These are phyloP conservation scores for Venturia aucupariae DNA, from an alignment of 2,329 filamentous ascomycete species.

Conservation along the genomic window DNA sequence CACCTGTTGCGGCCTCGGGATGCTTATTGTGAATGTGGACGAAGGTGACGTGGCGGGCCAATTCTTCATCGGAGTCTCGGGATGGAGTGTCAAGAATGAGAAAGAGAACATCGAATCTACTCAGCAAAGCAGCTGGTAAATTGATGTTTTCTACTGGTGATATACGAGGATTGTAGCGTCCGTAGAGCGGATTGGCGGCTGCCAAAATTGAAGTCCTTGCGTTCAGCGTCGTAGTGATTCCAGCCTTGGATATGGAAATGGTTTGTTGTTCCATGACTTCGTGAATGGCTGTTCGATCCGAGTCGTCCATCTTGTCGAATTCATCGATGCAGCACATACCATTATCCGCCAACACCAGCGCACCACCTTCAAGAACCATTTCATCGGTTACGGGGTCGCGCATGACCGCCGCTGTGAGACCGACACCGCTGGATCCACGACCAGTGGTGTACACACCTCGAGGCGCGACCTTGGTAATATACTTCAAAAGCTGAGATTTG, in stretches of 20 bases:
- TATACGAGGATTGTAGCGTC: conserved; percentile 93
- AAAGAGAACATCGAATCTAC: conserved; percentile 95
- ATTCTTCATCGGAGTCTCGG: conserved; percentile 81
- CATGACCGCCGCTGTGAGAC: conserved; percentile 76
- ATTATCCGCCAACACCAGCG: conserved; percentile 70
- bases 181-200: conserved; percentile 93
- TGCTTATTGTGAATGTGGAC: conserved; percentile 97
- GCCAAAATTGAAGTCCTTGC: conserved; percentile 92
- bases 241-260: conserved; percentile 80
- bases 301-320: conserved; percentile 85
- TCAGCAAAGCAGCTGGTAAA: conserved; percentile 89
- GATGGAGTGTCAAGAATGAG: conserved; percentile 90
- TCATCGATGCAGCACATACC: conserved; percentile 82
- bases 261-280: conserved; percentile 87
- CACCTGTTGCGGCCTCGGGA: conserved; percentile 33
- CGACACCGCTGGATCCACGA: conserved; percentile 71
- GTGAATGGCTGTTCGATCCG: conserved; percentile 72
- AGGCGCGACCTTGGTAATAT: conserved; percentile 95
- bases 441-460: conserved; percentile 80
- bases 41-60: conserved; percentile 89
- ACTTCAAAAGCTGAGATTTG: conserved; percentile 96
- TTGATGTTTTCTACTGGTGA: conserved; percentile 99
- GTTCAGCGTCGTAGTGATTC: conserved; percentile 94
- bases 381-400: conserved; percentile 75
- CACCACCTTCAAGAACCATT: conserved; percentile 75